Percentiles rank a stretch among this genome's conserved stretches.
phyloP scores from a whole-genome alignment of 305 asterid species.

The Nicotiana rustica region DNA sequence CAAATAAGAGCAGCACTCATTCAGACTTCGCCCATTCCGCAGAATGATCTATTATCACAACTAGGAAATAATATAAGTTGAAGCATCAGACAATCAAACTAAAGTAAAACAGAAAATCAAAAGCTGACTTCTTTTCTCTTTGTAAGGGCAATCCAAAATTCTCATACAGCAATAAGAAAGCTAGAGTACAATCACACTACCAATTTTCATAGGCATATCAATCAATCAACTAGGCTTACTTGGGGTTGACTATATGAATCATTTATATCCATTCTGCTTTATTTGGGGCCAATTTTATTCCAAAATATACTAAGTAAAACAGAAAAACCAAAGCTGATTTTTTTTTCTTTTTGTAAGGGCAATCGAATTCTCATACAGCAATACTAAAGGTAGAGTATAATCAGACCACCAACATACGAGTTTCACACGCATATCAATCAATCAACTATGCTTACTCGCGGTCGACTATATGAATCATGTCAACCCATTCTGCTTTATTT shows the following conservation, averaged over 20 bases:
- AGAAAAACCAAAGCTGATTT: no score
- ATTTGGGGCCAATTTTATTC: no score
- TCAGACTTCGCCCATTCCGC: background rate
- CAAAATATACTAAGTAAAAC: no score
- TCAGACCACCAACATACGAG: no score
- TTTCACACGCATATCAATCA: no score
- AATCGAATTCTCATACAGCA: no score
- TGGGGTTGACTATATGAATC: no score
- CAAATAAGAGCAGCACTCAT: slow-evolving; percentile 5
- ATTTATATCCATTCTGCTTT: no score
- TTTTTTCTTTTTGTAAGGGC: no score
- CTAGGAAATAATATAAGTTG: background rate
- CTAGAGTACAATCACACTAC: background rate
- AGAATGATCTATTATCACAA: background rate
- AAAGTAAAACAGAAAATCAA: background rate
- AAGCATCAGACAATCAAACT: background rate
- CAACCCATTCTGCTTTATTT: background rate
- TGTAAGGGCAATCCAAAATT: background rate
- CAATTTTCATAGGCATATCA: background rate
- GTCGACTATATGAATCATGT: background rate
- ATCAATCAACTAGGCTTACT: background rate
- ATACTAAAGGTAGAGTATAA: no score
- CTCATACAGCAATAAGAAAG: background rate
- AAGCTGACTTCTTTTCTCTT: background rate
- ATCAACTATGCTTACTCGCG: background rate